phyloP scores from a whole-genome alignment of 2,329 filamentous ascomycete species.

The Fonsecaea pugnacius region DNA sequence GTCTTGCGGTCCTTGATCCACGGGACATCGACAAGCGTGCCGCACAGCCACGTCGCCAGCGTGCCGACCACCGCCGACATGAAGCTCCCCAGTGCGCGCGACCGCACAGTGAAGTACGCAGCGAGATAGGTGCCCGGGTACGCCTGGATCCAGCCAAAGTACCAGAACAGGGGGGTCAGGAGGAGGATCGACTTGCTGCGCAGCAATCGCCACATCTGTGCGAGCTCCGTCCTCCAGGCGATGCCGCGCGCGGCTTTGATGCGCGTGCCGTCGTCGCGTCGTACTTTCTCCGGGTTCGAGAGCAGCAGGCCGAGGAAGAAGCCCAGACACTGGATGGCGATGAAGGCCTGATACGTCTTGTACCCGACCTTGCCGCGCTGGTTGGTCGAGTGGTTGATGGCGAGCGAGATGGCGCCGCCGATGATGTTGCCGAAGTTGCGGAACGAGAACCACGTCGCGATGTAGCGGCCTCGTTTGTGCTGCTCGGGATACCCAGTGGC shows the following conservation, averaged over 20 bases:
- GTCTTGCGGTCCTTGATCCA: conserved; percentile 49
- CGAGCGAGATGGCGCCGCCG: conserved; percentile 57
- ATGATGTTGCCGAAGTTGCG: conserved; percentile 60
- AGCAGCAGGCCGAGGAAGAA: conserved; percentile 50
- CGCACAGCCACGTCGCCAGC: conserved; percentile 46
- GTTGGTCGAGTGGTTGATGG: conserved; percentile 52
- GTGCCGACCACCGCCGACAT: conserved; percentile 49
- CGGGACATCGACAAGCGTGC: conserved; percentile 45
- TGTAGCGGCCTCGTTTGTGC: conserved; percentile 50
- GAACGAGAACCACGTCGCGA: conserved; percentile 60
- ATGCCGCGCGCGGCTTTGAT: conserved; percentile 42
- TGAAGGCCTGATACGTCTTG: conserved; percentile 44
- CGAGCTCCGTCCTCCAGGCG: conserved; percentile 41
- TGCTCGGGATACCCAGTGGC: conserved; percentile 53
- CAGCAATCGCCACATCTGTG: conserved; percentile 45
- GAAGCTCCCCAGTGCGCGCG: conserved; percentile 47
- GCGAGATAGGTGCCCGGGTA: conserved; percentile 51
- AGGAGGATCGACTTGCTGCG: conserved; percentile 45
- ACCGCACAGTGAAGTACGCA: conserved; percentile 51
- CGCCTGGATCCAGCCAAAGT: conserved; percentile 42
- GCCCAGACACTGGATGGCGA: conserved; percentile 53
- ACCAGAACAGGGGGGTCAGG: conserved; percentile 47
- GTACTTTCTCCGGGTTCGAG: conserved; percentile 52
- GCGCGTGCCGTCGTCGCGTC: conserved; percentile 49
- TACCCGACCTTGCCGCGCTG: conserved; percentile 54